phyloP scores from a whole-genome alignment of 768 basidiomycete genomes.

The Collybiopsis confluens region DNA sequence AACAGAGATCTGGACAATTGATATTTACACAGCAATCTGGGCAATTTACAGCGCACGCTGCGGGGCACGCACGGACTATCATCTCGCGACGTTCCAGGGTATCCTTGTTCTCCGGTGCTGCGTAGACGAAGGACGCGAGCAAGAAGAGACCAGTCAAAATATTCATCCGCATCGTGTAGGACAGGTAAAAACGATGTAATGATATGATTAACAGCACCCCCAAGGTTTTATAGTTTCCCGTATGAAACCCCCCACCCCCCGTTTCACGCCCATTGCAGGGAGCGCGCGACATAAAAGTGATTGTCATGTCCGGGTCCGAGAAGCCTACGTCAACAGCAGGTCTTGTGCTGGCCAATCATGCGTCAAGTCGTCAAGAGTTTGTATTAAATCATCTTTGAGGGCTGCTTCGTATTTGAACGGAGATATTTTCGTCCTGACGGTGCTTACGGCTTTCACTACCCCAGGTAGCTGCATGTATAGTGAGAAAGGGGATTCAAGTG shows the following conservation, averaged over 20 bases:
- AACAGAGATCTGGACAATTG: not conserved
- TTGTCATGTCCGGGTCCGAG: too few species aligned
- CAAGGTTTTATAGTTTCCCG: too few species aligned
- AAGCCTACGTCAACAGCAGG: too few species aligned
- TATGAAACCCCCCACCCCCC: too few species aligned
- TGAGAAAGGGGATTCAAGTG: too few species aligned
- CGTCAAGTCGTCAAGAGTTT: not conserved
- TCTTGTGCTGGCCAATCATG: not conserved
- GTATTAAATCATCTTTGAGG: not conserved
- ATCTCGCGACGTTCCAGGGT: not conserved
- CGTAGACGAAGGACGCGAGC: not conserved
- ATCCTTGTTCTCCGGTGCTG: conserved; percentile 2
- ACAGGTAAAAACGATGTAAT: not conserved
- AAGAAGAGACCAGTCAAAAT: not conserved
- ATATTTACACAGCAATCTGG: not conserved
- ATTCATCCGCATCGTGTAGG: not conserved
- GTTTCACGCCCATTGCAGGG: too few species aligned
- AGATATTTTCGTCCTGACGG: not conserved
- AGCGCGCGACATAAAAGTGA: too few species aligned
- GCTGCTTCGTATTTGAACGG: not conserved
- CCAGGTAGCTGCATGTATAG: conserved; percentile 7
- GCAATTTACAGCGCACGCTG: conserved; percentile 1
- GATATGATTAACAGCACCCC: not conserved
- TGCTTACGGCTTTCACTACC: not conserved
- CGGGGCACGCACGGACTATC: not conserved